Evolutionary conservation across 352 stramenopile genomes (phyloP), one percentile per base, ranked within the genome.

Genomic region (Detonula confervacea): DNA sequence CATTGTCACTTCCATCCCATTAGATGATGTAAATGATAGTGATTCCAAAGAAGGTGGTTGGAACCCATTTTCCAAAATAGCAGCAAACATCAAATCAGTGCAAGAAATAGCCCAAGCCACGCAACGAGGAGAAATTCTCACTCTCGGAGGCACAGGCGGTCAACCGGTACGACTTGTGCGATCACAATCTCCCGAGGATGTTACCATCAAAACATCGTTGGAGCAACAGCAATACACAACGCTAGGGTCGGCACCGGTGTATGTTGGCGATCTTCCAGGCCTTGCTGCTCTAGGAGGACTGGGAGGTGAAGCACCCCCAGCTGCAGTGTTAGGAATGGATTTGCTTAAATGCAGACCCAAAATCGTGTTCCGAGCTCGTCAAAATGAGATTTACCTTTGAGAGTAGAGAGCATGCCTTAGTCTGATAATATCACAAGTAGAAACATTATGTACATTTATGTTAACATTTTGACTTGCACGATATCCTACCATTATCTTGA

Each of bases 321-420:
- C 83, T 12, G 81, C 77, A 25, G 83, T 93, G 5, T 71, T 93
- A 46, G 87, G 87, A 35, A 90, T 91, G 85, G 86, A 93, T 81
- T 75, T 93, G 8, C 60, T 93, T 18, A 47, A 52, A 42, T 62
- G 29, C 14, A 20, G 71, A 70, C 75, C 72, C 7, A 87, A 63
- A 54, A 82, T 93, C 62, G 22, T 91, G 8, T 83, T 91, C 56
- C 39, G 77, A 35, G 70, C 80, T 39, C 54, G 78, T 44, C 63
- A 86, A 56, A 84, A 87, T 64, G 80, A 91, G 78, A 70, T 93
- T 2, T 93, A 88, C 55, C 78, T 93, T 9, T 91, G 85, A 68
- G n/a, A 44, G 1, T 42, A n/a, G n/a, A n/a, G n/a, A n/a, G n/a
- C n/a, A n/a, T n/a, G n/a, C n/a, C n/a, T n/a, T n/a, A n/a, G n/a